Base-by-base conservation (phyloP, 768 basidiomycete species). In the Podaxis sp. region DNA sequence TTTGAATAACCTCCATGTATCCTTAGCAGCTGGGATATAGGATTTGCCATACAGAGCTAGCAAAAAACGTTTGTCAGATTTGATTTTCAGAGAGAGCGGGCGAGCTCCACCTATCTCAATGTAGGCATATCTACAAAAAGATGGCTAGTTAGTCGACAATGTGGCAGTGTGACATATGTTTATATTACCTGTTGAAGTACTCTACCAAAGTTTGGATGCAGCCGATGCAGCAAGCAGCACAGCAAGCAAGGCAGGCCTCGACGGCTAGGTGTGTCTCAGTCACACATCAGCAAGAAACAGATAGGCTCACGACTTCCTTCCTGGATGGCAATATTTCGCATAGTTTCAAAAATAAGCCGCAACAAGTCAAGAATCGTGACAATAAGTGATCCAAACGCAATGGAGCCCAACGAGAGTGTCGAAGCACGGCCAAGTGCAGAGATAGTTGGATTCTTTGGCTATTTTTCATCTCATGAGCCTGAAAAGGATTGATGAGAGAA, bases 311-410 rank as follows among this genome's bases (percentile, higher is more conserved):
- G 85, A 69, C 86, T 81, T 4, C 87, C 89, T 37, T 89, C 82
- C 0, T 78, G 77, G 46, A 78, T 78, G 1, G 88, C 87, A 61
- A 79, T 84, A 64, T 87, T 79, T 62, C 82, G 74, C n/a, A 77
- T 77, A 36, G 80, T 75, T 53, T 82, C 81, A 27, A 93, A 69
- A 46, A 91, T 66, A 67, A 91, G 73, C 51, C 83, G 75, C 44
- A 92, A 61, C 14, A 91, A 69, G 62, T 93, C 91, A 44, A 94
- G 73, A 35, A 93, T 69, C 0, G 93, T 91, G 28, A 94, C 91
- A 59, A 93, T 89, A 65, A 94, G 75, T 13, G 87, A 89, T 13
- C 91, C 91, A 68, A 95, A 93, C 0, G 91, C 90, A 63, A 93
- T 90, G 1, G 89, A 91, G 6, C 91, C 93, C 35, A 95, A 79